Percentiles rank a stretch among this genome's conserved stretches.
Evolutionary conservation across 106 monocot genomes (phyloP).

Genomic region (Allium cepa): DNA sequence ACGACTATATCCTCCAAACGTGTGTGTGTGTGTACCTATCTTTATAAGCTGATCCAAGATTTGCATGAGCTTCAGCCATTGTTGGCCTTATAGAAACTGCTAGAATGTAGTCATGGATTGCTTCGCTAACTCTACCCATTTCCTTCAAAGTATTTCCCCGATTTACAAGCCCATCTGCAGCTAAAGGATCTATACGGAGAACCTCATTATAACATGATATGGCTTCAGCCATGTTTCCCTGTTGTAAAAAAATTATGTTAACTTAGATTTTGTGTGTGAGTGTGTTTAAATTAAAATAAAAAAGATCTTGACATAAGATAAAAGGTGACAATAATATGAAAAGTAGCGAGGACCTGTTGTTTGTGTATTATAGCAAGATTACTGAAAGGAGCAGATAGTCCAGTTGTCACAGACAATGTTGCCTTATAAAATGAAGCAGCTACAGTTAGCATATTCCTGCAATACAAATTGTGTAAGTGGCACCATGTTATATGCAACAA

Average conservation of each 20-base stretch:
- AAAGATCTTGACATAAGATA: not conserved
- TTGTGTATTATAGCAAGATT: slow-evolving; percentile 92
- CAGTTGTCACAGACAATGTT: slow-evolving; percentile 74
- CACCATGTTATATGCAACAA: not conserved
- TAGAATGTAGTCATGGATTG: slow-evolving; percentile 87
- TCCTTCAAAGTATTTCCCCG: slow-evolving; percentile 97
- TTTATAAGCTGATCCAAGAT: slow-evolving; percentile 94
- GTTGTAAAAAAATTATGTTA: not conserved
- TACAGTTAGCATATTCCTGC: slow-evolving; percentile 69
- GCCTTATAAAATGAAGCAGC: slow-evolving; percentile 85
- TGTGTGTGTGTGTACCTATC: slow-evolving; percentile 42
- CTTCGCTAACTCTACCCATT: slow-evolving; percentile 86
- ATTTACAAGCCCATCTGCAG: slow-evolving; percentile 95
- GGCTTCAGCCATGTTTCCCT: slow-evolving; percentile 91
- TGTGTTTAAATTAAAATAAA: not conserved
- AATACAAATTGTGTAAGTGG: slow-evolving; percentile 8
- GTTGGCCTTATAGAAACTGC: slow-evolving; percentile 76
- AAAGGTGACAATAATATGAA: not conserved
- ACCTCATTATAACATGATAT: slow-evolving; percentile 96
- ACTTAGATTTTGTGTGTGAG: not conserved
- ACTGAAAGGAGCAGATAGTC: slow-evolving; percentile 88
- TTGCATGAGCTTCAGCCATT: slow-evolving; percentile 99
- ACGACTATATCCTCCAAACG: not conserved
- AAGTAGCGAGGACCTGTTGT: slow-evolving; percentile 61
- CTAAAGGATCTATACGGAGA: slow-evolving; percentile 87